Evolutionary conservation across 352 stramenopile genomes (phyloP), one percentile per base, ranked within the genome.

Genomic region (Globisporangium nodosum): DNA sequence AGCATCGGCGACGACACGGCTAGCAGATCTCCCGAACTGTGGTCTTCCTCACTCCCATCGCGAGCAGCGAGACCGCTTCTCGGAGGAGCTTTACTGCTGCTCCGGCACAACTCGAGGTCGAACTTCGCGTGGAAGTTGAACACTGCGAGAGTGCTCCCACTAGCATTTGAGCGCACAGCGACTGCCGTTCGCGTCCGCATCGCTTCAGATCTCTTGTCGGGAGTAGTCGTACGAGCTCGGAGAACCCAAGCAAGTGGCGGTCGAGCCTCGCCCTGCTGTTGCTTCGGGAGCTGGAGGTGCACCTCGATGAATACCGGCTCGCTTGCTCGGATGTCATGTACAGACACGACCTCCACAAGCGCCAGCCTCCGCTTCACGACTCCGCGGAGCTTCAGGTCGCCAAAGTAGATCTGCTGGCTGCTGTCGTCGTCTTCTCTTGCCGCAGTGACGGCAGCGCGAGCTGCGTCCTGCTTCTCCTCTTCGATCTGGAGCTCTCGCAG

Each of bases 401-500:
- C 48, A 24, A 54, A 54, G 49, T 58, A 62, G 39, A 46, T 40
- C 39, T 61, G 35, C 49, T 61, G 30, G 27, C n/a, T 49, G 3
- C 43, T 24, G 13, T 51, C 21, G 18, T 15, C 27, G 24, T 12
- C 30, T 42, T 27, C 24, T 37, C 9, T 21, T 27, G 49, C 30
- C 20, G 30, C n/a, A 21, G 7, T 5, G n/a, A 30, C n/a, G 8
- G 5, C 37, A 37, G 80, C 52, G 15, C 68, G 47, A 4, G 35
- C 52, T 24, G 39, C 55, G 18, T 81, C 73, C 9, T 68, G 68
- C 43, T 63, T 63, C 50, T 85, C 62, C 35, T 88, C 78, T 47
- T 73, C 58, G 0, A 81, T 54, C 33, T 69, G 61, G 5, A 91
- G 62, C 27, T 89, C 71, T 16, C 65, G 61, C 35, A 76, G 51